Base-by-base conservation (phyloP, 768 basidiomycete species). In the Lactarius deliciosus region DNA sequence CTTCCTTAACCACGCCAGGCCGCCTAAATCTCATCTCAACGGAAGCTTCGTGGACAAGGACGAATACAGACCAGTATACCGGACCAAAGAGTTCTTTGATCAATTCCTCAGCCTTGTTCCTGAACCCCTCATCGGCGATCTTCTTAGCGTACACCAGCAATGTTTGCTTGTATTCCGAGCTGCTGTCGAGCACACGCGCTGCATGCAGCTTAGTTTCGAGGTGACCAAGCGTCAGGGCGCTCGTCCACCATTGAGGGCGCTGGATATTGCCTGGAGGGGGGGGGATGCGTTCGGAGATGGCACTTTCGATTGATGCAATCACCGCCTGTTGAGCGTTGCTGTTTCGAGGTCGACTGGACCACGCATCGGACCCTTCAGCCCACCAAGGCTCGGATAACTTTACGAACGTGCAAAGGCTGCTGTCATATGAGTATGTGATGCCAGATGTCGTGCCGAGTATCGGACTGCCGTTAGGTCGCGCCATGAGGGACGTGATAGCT, bases 31-130 rank as follows among this genome's bases (percentile, higher is more conserved):
- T 45, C 62, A 57, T 68, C 66, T 66, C 28, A 32, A 68, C 8
- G 5, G 57, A 34, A 10, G 22, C 20, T 22, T 7, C 40, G 7
- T 60, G 45, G 8, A 43, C 60, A 50, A n/a, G 53, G 15, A 8
- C 43, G 50, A 36, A 32, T 1, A 83, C 91, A 65, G 73, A 96
- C 96, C 88, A 90, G 77, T 92, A 96, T 45, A 95, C 79, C 0
- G 95, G 96, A 18, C 96, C 95, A 71, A 91, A 87, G 61, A 98
- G 81, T 69, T 98, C 97, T 76, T 85, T 89, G 59, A 96, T 84
- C 63, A 99, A 76, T 75, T 98, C 96, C 75, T 97, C 96, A 20
- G 87, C 95, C 75, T 96, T 94, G 43, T 80, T 89, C 68, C 85
- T 81, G 75, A 94, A 94, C 0, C 91, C 94, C 75, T 96, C 94